These are phyloP conservation scores for Evernia prunastri DNA, from an alignment of 495 filamentous ascomycete species.

Conservation along the genomic window DNA sequence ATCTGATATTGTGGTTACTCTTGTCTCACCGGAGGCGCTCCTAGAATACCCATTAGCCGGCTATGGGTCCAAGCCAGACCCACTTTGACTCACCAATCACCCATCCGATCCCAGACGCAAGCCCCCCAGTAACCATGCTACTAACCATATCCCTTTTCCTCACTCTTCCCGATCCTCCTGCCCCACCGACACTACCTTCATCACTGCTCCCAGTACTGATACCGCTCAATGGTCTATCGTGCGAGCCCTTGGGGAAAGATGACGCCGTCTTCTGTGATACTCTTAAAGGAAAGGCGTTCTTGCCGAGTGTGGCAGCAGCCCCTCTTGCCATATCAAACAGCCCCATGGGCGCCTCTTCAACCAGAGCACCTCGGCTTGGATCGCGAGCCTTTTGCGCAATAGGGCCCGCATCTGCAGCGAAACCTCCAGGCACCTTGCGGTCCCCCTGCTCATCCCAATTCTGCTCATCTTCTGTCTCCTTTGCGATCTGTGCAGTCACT, in stretches of 20 bases:
- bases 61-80: not conserved
- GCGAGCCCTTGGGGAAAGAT: not conserved
- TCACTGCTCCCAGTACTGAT: constrained; percentile 26
- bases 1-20: not conserved
- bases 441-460: constrained; percentile 66
- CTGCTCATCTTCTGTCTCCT: constrained; percentile 67
- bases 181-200: constrained; percentile 31
- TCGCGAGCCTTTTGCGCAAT: constrained; percentile 38
- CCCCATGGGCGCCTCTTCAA: constrained; percentile 83
- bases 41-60: constrained; percentile 6
- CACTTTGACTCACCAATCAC: constrained; percentile 54
- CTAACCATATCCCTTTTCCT: constrained; percentile 75
- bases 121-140: constrained; percentile 63
- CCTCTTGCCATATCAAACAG: constrained; percentile 87
- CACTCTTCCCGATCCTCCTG: constrained; percentile 44
- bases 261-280: not conserved
- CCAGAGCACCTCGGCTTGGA: constrained; percentile 31
- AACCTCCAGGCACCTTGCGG: constrained; percentile 60
- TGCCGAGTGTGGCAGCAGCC: constrained; percentile 66
- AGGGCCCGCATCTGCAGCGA: constrained; percentile 34
- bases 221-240: constrained; percentile 19
- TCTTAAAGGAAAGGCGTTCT: constrained; percentile 53
- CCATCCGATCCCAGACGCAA: constrained; percentile 83
- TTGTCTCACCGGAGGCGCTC: constrained; percentile 17
- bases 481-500: constrained; percentile 57